Conservation (phyloP, 2,329 filamentous ascomycete species). For the Huntiella omanensis region DNA sequence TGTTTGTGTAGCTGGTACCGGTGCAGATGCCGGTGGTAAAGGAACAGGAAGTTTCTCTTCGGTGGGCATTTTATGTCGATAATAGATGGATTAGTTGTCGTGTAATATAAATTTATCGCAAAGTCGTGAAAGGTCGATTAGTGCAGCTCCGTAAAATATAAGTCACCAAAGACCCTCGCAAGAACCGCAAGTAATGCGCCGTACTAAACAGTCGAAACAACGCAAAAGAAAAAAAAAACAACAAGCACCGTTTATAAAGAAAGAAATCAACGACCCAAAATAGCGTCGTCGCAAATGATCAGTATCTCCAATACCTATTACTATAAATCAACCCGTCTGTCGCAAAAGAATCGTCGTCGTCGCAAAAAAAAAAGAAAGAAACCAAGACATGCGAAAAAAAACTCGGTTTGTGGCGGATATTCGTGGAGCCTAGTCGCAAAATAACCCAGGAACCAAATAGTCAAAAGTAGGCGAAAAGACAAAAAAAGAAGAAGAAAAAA, state of each 20-base stretch:
- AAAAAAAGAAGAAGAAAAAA: background rate
- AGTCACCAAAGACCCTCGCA: no score
- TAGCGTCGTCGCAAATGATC: background rate
- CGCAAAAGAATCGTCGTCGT: background rate
- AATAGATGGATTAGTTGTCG: no score
- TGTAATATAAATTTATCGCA: no score
- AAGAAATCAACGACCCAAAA: background rate
- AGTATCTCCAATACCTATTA: background rate
- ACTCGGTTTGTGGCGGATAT: constrained; percentile 12
- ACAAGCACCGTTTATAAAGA: background rate
- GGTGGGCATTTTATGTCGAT: no score
- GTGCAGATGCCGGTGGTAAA: no score
- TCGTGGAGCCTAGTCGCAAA: background rate
- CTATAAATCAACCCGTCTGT: background rate
- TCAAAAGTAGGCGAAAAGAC: background rate
- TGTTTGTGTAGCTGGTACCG: no score
- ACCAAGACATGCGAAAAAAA: background rate
- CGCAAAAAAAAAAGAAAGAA: background rate
- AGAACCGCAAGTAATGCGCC: no score
- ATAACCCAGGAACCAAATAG: background rate
- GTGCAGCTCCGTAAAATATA: background rate
- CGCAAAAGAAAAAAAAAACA: background rate
- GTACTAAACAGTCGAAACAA: background rate
- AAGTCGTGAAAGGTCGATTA: no score
- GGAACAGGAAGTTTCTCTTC: no score